Evolutionary conservation across 768 basidiomycete species (phyloP), one percentile per base, ranked within the genome.

Genomic region (Phlebiopsis gigantea): DNA sequence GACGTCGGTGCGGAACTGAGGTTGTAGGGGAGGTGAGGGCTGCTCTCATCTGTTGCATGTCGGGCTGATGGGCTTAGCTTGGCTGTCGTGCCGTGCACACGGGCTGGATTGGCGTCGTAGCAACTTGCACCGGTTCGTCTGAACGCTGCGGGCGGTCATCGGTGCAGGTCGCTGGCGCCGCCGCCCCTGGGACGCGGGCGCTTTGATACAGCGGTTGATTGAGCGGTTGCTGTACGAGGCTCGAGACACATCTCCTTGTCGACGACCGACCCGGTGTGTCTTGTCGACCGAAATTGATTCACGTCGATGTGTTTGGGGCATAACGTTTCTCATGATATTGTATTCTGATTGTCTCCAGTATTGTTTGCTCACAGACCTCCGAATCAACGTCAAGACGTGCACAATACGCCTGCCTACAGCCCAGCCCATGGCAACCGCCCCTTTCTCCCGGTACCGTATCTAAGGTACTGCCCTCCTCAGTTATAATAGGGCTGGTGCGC

Each of bases 381-480:
- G 42, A 42, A 59, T 50, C 57, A 58, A 42, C 57, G 30, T 55
- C 56, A 60, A 60, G 61, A 56, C 63, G 56, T 57, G 56, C 57
- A 59, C 55, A 54, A 53, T 55, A 59, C 53, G 46, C 39, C 42
- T 25, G n/a, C 42, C 21, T 30, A 15, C 50, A 22, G 45, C 62
- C 60, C 43, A 41, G 46, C 41, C 53, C 58, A 48, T 68, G 64
- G 66, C 66, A 68, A 68, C 66, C 63, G 62, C 53, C 21, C 41
- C 60, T 56, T 62, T 63, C 59, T 57, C 56, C 63, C 60, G 64
- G 59, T 58, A 17, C 62, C 57, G 64, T 68, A 59, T 54, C 66
- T 62, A 68, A 61, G 64, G 63, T 57, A 57, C 53, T 57, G 58
- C 46, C 53, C 52, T 44, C 26, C 34, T 31, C 45, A 17, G 41